Percentiles rank a stretch among this genome's conserved stretches.
These are phyloP conservation scores for Eruca vesicaria DNA, from an alignment of 441 rosid species.

Conservation along the genomic window DNA sequence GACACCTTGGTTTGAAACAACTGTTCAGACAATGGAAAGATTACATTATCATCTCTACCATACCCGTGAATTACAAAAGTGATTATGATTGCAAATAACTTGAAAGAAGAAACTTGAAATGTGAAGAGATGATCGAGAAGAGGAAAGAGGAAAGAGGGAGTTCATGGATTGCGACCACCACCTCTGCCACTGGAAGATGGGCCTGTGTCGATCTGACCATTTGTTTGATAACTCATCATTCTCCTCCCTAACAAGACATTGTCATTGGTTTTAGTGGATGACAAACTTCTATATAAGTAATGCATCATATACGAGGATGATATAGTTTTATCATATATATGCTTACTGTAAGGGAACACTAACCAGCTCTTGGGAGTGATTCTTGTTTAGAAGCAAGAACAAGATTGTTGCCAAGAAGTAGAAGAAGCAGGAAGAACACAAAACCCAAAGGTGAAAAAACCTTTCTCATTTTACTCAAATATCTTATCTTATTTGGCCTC, in stretches of 20 bases:
- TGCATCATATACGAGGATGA: not conserved
- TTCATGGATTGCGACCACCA: conserved; percentile 14
- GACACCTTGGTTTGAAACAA: not conserved
- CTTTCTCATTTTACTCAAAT: conserved; percentile 5
- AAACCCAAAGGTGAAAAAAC: not conserved
- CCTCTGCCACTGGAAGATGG: conserved; percentile 25
- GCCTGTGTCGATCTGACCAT: conserved; percentile 19
- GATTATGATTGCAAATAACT: not conserved
- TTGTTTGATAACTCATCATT: conserved; percentile 9
- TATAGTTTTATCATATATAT: not conserved
- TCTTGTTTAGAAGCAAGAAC: conserved; percentile 22
- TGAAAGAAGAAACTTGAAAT: not conserved
- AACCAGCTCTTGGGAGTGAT: conserved; percentile 7
- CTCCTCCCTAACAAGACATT: conserved; percentile 5
- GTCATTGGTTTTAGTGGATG: not conserved
- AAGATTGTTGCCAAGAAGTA: conserved; percentile 21
- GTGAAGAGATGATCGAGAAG: not conserved
- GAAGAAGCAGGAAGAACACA: conserved; percentile 19
- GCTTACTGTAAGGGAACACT: not conserved
- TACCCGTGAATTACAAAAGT: not conserved
- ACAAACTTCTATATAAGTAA: not conserved
- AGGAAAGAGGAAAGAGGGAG: not conserved
- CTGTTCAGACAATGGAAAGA: not conserved
- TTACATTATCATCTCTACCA: not conserved
- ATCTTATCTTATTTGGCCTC: not conserved